Base-by-base conservation (phyloP, 1,139 yeast genomes). In the Taphrina flavorubra region DNA sequence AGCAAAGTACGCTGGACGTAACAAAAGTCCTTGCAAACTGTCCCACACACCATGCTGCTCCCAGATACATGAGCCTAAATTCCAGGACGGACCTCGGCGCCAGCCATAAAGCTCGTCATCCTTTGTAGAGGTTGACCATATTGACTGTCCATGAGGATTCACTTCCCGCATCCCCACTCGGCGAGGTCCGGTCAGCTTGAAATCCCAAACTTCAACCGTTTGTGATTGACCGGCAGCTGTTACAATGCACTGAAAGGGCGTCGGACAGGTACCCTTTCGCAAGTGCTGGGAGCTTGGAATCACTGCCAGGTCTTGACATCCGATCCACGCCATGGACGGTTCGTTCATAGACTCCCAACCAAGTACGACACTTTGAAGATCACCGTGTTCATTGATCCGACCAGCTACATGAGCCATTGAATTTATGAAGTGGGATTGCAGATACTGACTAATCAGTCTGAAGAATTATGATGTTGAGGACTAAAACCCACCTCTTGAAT, bases 301-400 rank as follows among this genome's bases (percentile, higher is more conserved):
- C 47, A 63, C 70, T 14, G 64, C 36, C 10, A 77, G 68, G 55
- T 77, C 74, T 16, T 68, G 69, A 59, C 70, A 73, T 72, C 70
- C 76, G 57, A 71, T 75, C 72, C 75, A 70, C 7, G 79, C 79
- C 46, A 73, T 74, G 73, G 86, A 89, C 1, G 98, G 98, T 77
- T 92, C 99, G 76, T 92, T 92, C 81, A 92, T 78, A 65, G 90
- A 85, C 78, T 92, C 99, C 76, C 91, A 83, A 2, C 97, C 99
- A 16, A 92, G 74, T 10, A 90, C 78, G 25, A 81, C 79, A 20
- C 81, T 81, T 63, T 88, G 80, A 75, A 90, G 79, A 13, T 83
- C 81, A 0, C 89, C 89, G 0, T 86, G 82, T 0, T 76, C 76
- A 63, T 81, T 79, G 3, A 92, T 79, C 2, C 83, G 78, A 36